phyloP scores from a whole-genome alignment of 352 stramenopile genomes.

The Phytophthora fragariaefolia region DNA sequence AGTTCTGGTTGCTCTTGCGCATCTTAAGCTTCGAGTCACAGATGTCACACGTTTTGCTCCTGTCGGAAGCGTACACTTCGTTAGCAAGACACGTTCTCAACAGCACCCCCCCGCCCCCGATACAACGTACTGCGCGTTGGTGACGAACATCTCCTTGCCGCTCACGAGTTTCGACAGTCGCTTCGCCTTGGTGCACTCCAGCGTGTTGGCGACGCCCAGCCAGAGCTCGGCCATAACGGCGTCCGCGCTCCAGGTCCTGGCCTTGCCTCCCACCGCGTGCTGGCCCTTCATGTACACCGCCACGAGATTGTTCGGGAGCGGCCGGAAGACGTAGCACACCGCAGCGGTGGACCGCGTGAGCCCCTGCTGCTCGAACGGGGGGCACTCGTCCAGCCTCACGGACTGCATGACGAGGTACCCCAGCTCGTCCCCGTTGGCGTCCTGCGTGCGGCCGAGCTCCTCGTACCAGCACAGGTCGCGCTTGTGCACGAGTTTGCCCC shows the following conservation, averaged over 20 bases:
- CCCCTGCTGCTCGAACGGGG: slow-evolving; percentile 61
- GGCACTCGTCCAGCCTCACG: slow-evolving; percentile 56
- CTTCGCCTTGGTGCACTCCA: slow-evolving; percentile 69
- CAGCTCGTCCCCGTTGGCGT: slow-evolving; percentile 57
- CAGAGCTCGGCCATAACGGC: slow-evolving; percentile 65
- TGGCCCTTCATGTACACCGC: slow-evolving; percentile 71
- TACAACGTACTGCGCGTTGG: slow-evolving; percentile 47
- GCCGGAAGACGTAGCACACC: slow-evolving; percentile 73
- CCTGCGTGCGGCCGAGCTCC: slow-evolving; percentile 56
- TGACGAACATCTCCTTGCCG: slow-evolving; percentile 59
- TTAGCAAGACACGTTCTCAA: slow-evolving; percentile 11
- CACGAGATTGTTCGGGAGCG: slow-evolving; percentile 54
- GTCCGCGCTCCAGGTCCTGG: slow-evolving; percentile 63
- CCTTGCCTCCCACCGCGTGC: slow-evolving; percentile 61
- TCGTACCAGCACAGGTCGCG: slow-evolving; percentile 74
- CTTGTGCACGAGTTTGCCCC: slow-evolving; percentile 69
- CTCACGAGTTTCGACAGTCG: slow-evolving; percentile 59
- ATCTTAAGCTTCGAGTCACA: slow-evolving; percentile 66
- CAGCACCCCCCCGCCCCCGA: not conserved
- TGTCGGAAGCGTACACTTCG: slow-evolving; percentile 9
- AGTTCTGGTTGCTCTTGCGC: slow-evolving; percentile 57
- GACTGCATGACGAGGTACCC: slow-evolving; percentile 73
- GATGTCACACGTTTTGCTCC: slow-evolving; percentile 62
- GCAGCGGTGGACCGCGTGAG: slow-evolving; percentile 57
- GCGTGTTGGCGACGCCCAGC: slow-evolving; percentile 56